Evolutionary conservation across 257 asterid genomes (phyloP).

Genomic region (Solanum chmielewskii): DNA sequence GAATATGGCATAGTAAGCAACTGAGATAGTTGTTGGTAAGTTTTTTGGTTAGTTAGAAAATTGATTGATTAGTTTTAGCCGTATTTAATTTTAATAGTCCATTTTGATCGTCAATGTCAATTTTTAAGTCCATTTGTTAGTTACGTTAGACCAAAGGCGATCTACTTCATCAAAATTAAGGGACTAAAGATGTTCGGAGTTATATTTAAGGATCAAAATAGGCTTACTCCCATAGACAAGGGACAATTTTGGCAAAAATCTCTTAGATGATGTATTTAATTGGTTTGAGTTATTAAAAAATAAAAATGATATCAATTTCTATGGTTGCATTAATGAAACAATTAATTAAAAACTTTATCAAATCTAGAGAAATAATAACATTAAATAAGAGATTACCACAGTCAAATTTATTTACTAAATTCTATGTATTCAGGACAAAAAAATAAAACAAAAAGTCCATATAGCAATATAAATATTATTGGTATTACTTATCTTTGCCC

Average conservation of each 20-base stretch:
- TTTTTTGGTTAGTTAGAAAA: too few relatives aligned
- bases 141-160: too few relatives aligned
- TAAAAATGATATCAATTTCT: neutral
- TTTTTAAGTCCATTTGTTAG: too few relatives aligned
- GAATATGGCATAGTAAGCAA: neutral
- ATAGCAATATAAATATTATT: neutral
- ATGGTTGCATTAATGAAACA: neutral
- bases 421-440: neutral
- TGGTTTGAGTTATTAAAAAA: neutral
- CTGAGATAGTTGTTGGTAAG: too few relatives aligned
- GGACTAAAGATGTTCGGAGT: neutral
- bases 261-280: neutral
- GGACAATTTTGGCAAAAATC: neutral
- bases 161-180: neutral
- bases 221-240: neutral
- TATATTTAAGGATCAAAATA: neutral
- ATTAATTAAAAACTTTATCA: neutral
- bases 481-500: neutral
- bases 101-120: too few relatives aligned
- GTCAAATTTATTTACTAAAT: neutral
- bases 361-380: neutral
- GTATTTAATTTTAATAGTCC: too few relatives aligned
- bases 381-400: neutral
- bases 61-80: too few relatives aligned
- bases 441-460: neutral